Conservation (phyloP, 306 rosid genomes). For the Quercus engelmannii region DNA sequence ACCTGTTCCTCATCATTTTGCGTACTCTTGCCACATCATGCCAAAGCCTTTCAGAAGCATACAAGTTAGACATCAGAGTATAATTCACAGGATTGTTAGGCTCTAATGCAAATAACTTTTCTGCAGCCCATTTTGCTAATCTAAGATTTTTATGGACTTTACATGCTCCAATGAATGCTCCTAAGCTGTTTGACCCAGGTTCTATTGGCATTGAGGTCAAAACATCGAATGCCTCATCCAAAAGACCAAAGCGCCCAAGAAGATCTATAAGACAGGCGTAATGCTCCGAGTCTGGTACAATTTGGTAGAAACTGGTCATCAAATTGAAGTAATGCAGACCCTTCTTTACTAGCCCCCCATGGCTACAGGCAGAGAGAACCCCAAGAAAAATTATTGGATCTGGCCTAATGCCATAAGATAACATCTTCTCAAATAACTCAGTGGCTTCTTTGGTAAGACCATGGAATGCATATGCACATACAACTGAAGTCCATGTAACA, state of each 20-base stretch:
- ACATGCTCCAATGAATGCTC: constrained; percentile 78
- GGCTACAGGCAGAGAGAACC: constrained; percentile 70
- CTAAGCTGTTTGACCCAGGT: constrained; percentile 43
- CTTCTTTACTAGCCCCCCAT: constrained; percentile 46
- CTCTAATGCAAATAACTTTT: constrained; percentile 49
- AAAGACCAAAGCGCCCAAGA: constrained; percentile 66
- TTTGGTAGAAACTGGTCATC: constrained; percentile 47
- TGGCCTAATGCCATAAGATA: constrained; percentile 45
- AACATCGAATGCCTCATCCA: constrained; percentile 56
- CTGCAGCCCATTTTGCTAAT: constrained; percentile 61
- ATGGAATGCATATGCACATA: constrained; percentile 68
- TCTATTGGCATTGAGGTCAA: constrained; percentile 49
- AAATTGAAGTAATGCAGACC: constrained; percentile 62
- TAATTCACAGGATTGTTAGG: constrained; percentile 56
- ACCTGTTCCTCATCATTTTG: constrained; percentile 32
- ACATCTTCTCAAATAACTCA: constrained; percentile 59
- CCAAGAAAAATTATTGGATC: constrained; percentile 64
- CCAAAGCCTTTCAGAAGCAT: constrained; percentile 67
- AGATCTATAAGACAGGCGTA: constrained; percentile 65
- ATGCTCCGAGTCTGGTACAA: constrained; percentile 56
- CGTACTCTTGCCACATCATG: constrained; percentile 51
- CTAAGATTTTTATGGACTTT: constrained; percentile 48
- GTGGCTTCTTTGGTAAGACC: constrained; percentile 61
- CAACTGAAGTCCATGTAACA: constrained; percentile 73
- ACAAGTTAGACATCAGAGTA: constrained; percentile 57